These are phyloP conservation scores for Tuber microsphaerosporum DNA, from an alignment of 495 filamentous ascomycete species.

Conservation along the genomic window DNA sequence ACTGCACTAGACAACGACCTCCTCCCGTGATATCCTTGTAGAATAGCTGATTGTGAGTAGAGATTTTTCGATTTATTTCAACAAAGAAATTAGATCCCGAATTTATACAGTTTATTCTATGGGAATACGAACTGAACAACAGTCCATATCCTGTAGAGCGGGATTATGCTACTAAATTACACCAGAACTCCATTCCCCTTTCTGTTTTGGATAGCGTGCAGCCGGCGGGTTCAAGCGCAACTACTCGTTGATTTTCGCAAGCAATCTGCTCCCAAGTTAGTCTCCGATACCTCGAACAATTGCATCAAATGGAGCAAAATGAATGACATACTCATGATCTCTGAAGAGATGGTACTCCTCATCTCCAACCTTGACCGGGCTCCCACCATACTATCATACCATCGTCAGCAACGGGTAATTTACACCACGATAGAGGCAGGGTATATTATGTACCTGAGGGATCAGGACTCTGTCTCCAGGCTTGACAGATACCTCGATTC, in stretches of 20 bases:
- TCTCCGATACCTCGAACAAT: conserved; percentile 7
- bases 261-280: conserved; percentile 50
- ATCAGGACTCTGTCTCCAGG: conserved; percentile 91
- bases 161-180: background rate
- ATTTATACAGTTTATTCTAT: background rate
- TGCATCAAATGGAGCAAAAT: background rate
- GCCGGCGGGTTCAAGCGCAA: background rate
- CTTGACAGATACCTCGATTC: conserved; percentile 69
- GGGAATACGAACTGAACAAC: background rate
- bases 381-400: conserved; percentile 72
- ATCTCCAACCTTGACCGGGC: conserved; percentile 92
- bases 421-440: background rate
- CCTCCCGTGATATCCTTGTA: background rate
- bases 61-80: background rate
- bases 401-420: conserved; percentile 10
- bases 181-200: background rate
- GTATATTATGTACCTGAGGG: conserved; percentile 63
- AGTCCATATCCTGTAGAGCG: background rate
- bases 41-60: background rate
- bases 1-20: background rate
- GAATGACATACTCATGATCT: conserved; percentile 77
- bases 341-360: conserved; percentile 93
- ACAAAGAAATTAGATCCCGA: background rate
- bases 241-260: conserved; percentile 85
- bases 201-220: background rate